phyloP scores from a whole-genome alignment of 768 basidiomycete genomes.

The Russula abietina region DNA sequence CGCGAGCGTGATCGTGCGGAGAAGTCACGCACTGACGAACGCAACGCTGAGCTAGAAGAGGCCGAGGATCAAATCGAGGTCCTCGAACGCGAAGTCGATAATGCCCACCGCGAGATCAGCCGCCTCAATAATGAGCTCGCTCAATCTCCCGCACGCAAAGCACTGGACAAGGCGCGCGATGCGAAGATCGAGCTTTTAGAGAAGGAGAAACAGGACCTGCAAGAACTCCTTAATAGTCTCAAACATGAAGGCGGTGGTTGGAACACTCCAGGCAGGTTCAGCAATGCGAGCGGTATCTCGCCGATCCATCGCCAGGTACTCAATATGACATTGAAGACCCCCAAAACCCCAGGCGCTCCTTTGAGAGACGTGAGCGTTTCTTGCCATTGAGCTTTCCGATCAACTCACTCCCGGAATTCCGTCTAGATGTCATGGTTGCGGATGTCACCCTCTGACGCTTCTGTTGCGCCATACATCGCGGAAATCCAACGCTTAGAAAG shows the following conservation, averaged over 20 bases:
- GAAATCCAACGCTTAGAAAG: constrained; percentile 70
- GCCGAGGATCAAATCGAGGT: constrained; percentile 49
- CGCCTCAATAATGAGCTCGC: constrained; percentile 58
- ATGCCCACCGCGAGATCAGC: constrained; percentile 70
- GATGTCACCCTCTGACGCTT: constrained; percentile 49
- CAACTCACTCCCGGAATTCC: constrained; percentile 18
- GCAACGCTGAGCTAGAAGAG: constrained; percentile 32
- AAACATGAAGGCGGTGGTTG: constrained; percentile 47
- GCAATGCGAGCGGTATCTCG: constrained; percentile 57
- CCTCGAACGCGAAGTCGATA: constrained; percentile 71
- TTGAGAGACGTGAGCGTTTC: constrained; percentile 57
- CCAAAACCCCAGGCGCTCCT: constrained; percentile 75
- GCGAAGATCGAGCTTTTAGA: constrained; percentile 70
- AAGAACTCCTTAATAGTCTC: constrained; percentile 60
- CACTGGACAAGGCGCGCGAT: constrained; percentile 73
- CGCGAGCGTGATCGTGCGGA: constrained; percentile 33
- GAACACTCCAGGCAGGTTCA: constrained; percentile 51
- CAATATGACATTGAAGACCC: constrained; percentile 59
- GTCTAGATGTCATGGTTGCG: constrained; percentile 72
- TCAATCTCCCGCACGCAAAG: constrained; percentile 70
- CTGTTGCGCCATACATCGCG: constrained; percentile 54
- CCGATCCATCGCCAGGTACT: constrained; percentile 70
- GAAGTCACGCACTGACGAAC: constrained; percentile 31
- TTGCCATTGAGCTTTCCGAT: background rate
- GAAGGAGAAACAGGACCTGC: constrained; percentile 66